Evolutionary conservation across 768 basidiomycete species (phyloP).

Genomic region (Phylloporus arenicola): DNA sequence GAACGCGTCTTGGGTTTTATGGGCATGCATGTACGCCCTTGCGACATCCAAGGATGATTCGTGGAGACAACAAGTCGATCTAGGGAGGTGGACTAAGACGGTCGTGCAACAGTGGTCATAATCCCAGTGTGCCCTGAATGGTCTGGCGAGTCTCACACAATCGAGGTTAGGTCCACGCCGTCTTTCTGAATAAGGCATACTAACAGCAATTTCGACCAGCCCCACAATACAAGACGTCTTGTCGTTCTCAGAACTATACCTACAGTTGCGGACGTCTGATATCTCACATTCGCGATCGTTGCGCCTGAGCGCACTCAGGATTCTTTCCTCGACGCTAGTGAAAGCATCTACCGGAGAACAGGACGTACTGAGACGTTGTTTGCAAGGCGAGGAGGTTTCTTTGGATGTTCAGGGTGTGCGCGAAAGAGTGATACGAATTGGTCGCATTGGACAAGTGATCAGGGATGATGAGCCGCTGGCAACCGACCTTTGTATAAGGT

Average conservation of each 20-base stretch:
- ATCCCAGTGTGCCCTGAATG: constrained; percentile 52
- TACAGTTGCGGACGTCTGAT: constrained; percentile 47
- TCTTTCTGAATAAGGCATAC: neutral
- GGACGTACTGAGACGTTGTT: constrained; percentile 60
- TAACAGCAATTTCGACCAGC: constrained; percentile 9
- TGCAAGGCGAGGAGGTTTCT: constrained; percentile 77
- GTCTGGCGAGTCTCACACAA: constrained; percentile 44
- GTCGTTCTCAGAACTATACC: constrained; percentile 49
- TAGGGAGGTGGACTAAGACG: constrained; percentile 44
- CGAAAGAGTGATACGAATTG: constrained; percentile 77
- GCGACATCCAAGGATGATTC: constrained; percentile 34
- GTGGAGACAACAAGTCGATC: constrained; percentile 45
- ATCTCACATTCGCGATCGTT: constrained; percentile 68
- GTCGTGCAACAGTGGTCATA: constrained; percentile 50
- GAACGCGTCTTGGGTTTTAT: constrained; percentile 52
- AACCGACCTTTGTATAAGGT: constrained; percentile 61
- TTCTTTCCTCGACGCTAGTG: constrained; percentile 54
- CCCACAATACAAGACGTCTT: constrained; percentile 21
- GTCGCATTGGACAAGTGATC: constrained; percentile 60
- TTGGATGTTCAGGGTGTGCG: constrained; percentile 76
- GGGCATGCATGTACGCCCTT: constrained; percentile 54
- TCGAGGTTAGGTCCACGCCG: constrained; percentile 36
- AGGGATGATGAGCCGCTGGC: constrained; percentile 45
- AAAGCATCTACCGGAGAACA: constrained; percentile 37
- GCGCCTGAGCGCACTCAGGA: constrained; percentile 58